Evolutionary conservation across 306 rosid genomes (phyloP).

Genomic region (Delonix regia): DNA sequence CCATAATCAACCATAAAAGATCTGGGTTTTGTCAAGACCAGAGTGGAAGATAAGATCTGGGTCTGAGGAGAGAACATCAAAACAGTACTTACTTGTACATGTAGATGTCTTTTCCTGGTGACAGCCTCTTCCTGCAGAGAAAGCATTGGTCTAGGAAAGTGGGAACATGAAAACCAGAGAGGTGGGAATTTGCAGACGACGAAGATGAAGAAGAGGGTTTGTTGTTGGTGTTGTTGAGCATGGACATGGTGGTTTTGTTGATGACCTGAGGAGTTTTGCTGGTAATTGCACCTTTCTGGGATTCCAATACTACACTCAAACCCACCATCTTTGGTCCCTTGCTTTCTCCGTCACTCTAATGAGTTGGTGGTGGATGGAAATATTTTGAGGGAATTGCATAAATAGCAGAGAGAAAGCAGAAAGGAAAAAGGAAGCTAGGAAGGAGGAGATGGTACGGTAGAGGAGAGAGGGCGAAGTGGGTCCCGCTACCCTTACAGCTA

Average conservation of each 20-base stretch:
- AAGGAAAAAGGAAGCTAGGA: slow-evolving; percentile 11
- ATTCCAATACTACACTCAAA: slow-evolving; percentile 73
- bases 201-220: slow-evolving; percentile 18
- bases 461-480: slow-evolving; percentile 42
- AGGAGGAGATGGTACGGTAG: slow-evolving; percentile 9
- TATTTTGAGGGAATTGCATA: slow-evolving; percentile 23
- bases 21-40: background rate
- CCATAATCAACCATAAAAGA: background rate
- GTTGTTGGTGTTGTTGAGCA: slow-evolving; percentile 38
- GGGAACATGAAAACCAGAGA: slow-evolving; percentile 28
- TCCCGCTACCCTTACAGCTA: slow-evolving; percentile 52
- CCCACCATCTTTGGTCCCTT: slow-evolving; percentile 69
- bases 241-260: slow-evolving; percentile 56
- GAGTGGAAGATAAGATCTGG: slow-evolving; percentile 13
- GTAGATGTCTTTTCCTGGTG: slow-evolving; percentile 85
- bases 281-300: slow-evolving; percentile 42
- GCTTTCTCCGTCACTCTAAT: background rate
- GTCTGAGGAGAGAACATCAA: background rate
- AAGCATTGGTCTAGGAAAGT: slow-evolving; percentile 74
- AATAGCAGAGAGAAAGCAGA: slow-evolving; percentile 12
- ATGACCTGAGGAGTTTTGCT: slow-evolving; percentile 56
- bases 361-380: background rate
- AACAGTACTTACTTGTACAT: slow-evolving; percentile 77
- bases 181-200: background rate
- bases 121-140: slow-evolving; percentile 66